A percentile compares a stretch with the other conserved stretches of the same genome.
Conservation (phyloP, 768 basidiomycete species). For the Mycena galopus region DNA sequence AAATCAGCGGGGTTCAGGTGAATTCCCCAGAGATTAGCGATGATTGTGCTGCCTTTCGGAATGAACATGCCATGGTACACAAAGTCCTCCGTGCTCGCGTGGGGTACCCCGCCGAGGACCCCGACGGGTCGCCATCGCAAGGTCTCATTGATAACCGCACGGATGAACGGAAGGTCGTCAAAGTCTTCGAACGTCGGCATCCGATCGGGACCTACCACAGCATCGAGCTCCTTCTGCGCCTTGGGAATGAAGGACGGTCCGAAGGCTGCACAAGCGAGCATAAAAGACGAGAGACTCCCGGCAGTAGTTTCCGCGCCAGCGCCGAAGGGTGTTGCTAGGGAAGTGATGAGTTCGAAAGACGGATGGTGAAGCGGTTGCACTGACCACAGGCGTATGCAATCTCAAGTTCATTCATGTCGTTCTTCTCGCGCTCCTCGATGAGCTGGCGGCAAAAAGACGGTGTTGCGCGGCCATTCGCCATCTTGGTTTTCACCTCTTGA, state of each 20-base stretch:
- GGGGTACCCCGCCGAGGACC: constrained; percentile 52
- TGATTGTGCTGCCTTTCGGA: constrained; percentile 53
- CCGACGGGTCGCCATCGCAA: constrained; percentile 53
- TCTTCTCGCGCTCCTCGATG: constrained; percentile 50
- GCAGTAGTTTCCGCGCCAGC: constrained; percentile 61
- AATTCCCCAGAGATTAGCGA: constrained; percentile 48
- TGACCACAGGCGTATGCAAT: constrained; percentile 57
- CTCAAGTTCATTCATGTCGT: constrained; percentile 57
- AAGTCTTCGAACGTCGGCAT: constrained; percentile 54
- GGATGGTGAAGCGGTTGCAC: constrained; percentile 7
- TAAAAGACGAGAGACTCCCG: constrained; percentile 47
- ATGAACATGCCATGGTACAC: constrained; percentile 56
- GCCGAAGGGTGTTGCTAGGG: constrained; percentile 52
- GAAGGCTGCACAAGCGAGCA: constrained; percentile 43
- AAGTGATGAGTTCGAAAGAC: not conserved
- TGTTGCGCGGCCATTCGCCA: constrained; percentile 52
- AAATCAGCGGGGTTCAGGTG: constrained; percentile 34
- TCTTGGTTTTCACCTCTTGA: constrained; percentile 57
- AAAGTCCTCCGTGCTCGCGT: constrained; percentile 54
- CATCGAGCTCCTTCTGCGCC: constrained; percentile 57
- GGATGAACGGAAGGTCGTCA: constrained; percentile 51
- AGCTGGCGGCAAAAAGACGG: constrained; percentile 57
- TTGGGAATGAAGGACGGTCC: constrained; percentile 47
- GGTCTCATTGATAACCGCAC: constrained; percentile 55
- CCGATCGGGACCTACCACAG: constrained; percentile 50